A percentile compares a stretch with the other conserved stretches of the same genome.
These are phyloP conservation scores for Sugiyamaella castrensis DNA, from an alignment of 1,139 yeast species.

Conservation along the genomic window DNA sequence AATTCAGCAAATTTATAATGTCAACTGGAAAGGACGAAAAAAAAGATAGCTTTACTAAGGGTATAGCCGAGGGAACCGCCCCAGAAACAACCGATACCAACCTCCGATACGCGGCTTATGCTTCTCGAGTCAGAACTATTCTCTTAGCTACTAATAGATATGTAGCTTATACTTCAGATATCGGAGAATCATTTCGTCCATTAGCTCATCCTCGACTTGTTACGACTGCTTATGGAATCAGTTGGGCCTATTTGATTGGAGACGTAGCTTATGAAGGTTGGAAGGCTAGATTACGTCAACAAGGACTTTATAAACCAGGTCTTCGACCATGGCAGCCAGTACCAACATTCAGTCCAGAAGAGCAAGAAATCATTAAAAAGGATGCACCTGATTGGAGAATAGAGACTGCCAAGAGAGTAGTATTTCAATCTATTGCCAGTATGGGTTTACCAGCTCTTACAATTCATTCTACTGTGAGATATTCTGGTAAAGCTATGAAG, in stretches of 20 bases:
- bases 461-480: conserved; percentile 73
- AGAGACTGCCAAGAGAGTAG: conserved; percentile 63
- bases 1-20: too few species aligned
- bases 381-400: conserved; percentile 59
- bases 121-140: conserved; percentile 59
- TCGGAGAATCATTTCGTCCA: conserved; percentile 88
- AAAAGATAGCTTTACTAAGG: conserved; percentile 5
- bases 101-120: conserved; percentile 79
- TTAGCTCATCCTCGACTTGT: conserved; percentile 71
- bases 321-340: conserved; percentile 65
- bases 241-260: conserved; percentile 77
- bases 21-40: not conserved
- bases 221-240: conserved; percentile 63
- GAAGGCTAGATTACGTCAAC: conserved; percentile 66
- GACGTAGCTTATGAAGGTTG: conserved; percentile 76
- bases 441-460: conserved; percentile 90
- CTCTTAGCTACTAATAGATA: conserved; percentile 75
- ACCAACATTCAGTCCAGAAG: conserved; percentile 38
- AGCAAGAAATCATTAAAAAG: conserved; percentile 40
- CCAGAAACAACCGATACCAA: conserved; percentile 49
- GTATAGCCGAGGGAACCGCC: conserved; percentile 19
- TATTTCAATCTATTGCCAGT: conserved; percentile 77
- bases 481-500: conserved; percentile 53
- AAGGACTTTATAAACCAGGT: conserved; percentile 62
- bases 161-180: conserved; percentile 83